Percentiles rank a stretch among this genome's conserved stretches.
phyloP scores from a whole-genome alignment of 2,329 filamentous ascomycete genomes.

The Aspergillus ochraceoroseus region DNA sequence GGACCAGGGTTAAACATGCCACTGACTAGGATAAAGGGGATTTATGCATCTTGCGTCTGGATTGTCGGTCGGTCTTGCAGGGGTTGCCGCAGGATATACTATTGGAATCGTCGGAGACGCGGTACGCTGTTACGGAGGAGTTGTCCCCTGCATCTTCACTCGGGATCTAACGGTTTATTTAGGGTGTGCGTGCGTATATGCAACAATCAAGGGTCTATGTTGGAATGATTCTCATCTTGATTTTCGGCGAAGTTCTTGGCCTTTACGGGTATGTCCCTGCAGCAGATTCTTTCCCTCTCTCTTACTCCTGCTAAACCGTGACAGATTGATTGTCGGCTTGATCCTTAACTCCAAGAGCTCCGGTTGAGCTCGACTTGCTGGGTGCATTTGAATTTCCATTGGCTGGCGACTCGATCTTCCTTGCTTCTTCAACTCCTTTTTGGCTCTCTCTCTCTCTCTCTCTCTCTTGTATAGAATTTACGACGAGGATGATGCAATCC shows the following conservation, averaged over 20 bases:
- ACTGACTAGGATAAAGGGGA: constrained; percentile 62
- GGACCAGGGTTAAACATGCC: constrained; percentile 18
- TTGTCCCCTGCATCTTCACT: not conserved
- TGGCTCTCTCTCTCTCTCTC: too few relatives aligned
- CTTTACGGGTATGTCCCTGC: constrained; percentile 75
- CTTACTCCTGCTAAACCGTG: constrained; percentile 24
- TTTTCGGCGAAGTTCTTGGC: constrained; percentile 96
- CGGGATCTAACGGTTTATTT: constrained; percentile 21
- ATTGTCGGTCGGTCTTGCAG: constrained; percentile 84
- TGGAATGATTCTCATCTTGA: constrained; percentile 96
- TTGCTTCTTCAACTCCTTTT: constrained; percentile 1
- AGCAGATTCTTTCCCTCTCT: not conserved
- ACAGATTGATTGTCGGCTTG: constrained; percentile 81
- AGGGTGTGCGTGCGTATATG: constrained; percentile 90
- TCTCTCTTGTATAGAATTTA: constrained; percentile 11
- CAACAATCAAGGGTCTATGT: constrained; percentile 93
- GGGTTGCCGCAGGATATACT: constrained; percentile 89
- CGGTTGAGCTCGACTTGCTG: constrained; percentile 11
- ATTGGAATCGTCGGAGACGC: constrained; percentile 94
- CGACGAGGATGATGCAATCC: constrained; percentile 3
- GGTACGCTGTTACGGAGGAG: constrained; percentile 45
- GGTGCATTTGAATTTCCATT: constrained; percentile 9
- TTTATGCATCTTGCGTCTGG: constrained; percentile 93
- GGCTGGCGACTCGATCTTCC: constrained; percentile 9
- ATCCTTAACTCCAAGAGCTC: constrained; percentile 81